Percentiles rank a stretch among this genome's conserved stretches.
Conservation (phyloP, 768 basidiomycete genomes). For the Collybia sordida region DNA sequence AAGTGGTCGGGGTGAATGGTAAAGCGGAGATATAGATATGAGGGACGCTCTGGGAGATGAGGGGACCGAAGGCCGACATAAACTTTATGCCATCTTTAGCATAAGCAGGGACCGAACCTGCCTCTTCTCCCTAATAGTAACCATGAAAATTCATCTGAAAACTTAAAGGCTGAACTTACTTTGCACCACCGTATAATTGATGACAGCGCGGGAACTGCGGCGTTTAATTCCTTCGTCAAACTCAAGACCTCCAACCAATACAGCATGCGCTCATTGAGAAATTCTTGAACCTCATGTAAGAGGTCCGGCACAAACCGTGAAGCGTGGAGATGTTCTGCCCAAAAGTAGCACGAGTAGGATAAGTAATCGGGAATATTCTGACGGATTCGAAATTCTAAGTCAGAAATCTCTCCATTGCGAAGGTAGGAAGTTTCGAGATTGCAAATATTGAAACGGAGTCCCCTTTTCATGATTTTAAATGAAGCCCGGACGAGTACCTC, state of each 20-base stretch:
- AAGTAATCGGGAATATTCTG: conserved; percentile 22
- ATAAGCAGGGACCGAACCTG: conserved; percentile 4
- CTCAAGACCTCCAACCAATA: conserved; percentile 34
- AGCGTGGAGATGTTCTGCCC: conserved; percentile 24
- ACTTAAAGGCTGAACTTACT: conserved; percentile 4
- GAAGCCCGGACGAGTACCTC: conserved; percentile 16
- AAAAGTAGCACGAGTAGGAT: conserved; percentile 28
- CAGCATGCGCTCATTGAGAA: conserved; percentile 23
- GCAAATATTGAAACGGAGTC: conserved; percentile 35
- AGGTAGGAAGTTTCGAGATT: conserved; percentile 26
- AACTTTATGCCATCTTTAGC: background rate
- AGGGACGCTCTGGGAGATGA: conserved; percentile 8
- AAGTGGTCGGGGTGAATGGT: conserved; percentile 4
- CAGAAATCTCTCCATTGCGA: conserved; percentile 22
- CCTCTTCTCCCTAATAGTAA: conserved; percentile 1
- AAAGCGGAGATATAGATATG: conserved; percentile 1
- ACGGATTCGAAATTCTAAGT: conserved; percentile 17
- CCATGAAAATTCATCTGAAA: background rate
- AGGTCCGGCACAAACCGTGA: conserved; percentile 1
- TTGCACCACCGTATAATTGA: conserved; percentile 7
- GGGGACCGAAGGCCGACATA: background rate
- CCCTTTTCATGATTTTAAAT: conserved; percentile 24
- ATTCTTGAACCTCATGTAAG: conserved; percentile 11
- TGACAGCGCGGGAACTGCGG: background rate
- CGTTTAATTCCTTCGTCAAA: conserved; percentile 16